Conservation (phyloP, 495 filamentous ascomycete species). For the Tuber borchii region DNA sequence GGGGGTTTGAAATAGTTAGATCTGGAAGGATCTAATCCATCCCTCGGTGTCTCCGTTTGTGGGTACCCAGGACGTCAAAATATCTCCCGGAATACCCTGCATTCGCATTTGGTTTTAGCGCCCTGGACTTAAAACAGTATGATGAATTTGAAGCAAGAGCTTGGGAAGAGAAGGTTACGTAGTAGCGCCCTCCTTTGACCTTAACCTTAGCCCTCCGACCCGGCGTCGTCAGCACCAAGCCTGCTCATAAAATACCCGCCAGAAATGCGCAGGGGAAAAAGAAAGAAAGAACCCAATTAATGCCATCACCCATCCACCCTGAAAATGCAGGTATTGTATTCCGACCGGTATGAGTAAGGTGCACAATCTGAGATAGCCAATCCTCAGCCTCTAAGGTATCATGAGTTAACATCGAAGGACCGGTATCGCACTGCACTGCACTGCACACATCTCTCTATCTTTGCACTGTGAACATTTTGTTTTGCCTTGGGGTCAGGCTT, state of each 20-base stretch:
- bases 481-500: not conserved
- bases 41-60: not conserved
- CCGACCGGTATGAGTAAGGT: not conserved
- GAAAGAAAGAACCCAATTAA: not conserved
- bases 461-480: not conserved
- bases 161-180: not conserved
- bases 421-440: not conserved
- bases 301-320: not conserved
- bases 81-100: not conserved
- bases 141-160: not conserved
- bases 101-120: not conserved
- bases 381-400: not conserved
- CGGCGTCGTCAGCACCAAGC: not conserved
- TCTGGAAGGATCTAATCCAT: not conserved
- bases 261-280: not conserved
- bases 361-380: not conserved
- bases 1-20: not conserved
- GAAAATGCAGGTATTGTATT: not conserved
- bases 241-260: not conserved
- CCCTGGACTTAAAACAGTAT: not conserved
- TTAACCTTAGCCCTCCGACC: not conserved
- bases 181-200: too few relatives aligned
- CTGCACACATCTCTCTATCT: not conserved
- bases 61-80: not conserved
- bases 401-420: not conserved